phyloP scores from a whole-genome alignment of 2,329 filamentous ascomycete genomes.

The Aureobasidium musti region DNA sequence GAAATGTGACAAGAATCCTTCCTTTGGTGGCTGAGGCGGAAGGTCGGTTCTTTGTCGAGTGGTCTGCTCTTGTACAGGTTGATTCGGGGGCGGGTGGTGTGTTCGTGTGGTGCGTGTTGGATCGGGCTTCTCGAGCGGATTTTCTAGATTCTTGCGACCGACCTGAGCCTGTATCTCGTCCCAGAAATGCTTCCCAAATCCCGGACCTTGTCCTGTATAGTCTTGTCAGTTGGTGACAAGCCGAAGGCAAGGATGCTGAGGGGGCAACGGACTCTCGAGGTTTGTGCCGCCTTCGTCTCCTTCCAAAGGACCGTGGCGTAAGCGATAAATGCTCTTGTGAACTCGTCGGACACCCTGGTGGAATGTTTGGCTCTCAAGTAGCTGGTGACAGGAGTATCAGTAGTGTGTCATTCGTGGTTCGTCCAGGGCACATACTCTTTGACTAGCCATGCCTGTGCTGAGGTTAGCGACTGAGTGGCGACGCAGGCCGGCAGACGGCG shows the following conservation, averaged over 20 bases:
- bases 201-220: conserved; percentile 36
- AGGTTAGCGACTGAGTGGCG: conserved; percentile 17
- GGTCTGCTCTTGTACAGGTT: background rate
- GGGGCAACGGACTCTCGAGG: conserved; percentile 43
- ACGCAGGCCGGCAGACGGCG: background rate
- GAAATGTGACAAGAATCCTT: conserved; percentile 51
- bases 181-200: conserved; percentile 54
- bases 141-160: background rate
- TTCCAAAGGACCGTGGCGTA: conserved; percentile 52
- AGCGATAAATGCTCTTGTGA: conserved; percentile 50
- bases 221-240: background rate
- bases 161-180: conserved; percentile 55
- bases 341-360: conserved; percentile 56
- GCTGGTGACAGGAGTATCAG: conserved; percentile 43
- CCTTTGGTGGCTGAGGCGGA: conserved; percentile 29
- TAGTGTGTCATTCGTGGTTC: background rate
- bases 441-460: conserved; percentile 29
- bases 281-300: conserved; percentile 54
- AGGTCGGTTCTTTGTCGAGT: too few species aligned
- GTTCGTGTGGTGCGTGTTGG: background rate
- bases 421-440: conserved; percentile 24
- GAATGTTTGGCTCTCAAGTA: conserved; percentile 58
- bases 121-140: conserved; percentile 4
- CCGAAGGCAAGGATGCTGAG: background rate
- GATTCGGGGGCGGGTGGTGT: background rate